Evolutionary conservation across 108 stramenopile genomes (phyloP).

Genomic region (Discostella stelligeroides): DNA sequence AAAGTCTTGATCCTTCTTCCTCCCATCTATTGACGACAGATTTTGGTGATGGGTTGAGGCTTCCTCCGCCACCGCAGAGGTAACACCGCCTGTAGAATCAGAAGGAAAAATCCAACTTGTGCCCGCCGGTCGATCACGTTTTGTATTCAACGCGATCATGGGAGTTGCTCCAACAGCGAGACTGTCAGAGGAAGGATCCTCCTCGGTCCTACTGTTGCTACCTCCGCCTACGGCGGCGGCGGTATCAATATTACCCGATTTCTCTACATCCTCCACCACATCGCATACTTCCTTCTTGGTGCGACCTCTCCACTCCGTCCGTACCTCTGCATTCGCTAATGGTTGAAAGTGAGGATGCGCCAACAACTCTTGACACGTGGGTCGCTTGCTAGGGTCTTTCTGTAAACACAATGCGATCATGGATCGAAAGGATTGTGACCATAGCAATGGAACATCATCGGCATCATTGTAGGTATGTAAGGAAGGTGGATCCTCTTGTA

Average conservation of each 20-base stretch:
- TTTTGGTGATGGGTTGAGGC: too few species aligned
- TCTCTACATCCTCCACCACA: constrained; percentile 68
- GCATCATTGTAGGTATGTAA: constrained; percentile 89
- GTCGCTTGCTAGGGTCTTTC: constrained; percentile 83
- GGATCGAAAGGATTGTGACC: constrained; percentile 68
- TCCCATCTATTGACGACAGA: background rate
- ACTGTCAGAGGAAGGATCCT: constrained; percentile 12
- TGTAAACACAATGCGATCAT: constrained; percentile 76
- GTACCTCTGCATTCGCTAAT: constrained; percentile 34
- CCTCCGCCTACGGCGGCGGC: background rate
- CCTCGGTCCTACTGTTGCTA: background rate
- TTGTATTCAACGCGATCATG: constrained; percentile 46
- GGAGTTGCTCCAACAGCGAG: constrained; percentile 60
- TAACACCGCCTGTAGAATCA: constrained; percentile 71
- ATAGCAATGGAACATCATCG: constrained; percentile 57
- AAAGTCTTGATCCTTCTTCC: constrained; percentile 39
- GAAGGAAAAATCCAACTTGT: constrained; percentile 91
- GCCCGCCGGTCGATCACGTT: constrained; percentile 72
- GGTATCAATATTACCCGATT: constrained; percentile 6
- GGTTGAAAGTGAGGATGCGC: constrained; percentile 54
- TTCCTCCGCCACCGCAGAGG: constrained; percentile 47
- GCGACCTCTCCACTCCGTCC: constrained; percentile 38
- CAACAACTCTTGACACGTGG: constrained; percentile 69
- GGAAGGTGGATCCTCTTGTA: constrained; percentile 94
- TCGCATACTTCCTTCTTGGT: constrained; percentile 66